Conservation (phyloP, 225 moss, liverwort and hornwort species). For the Climacium dendroides region DNA sequence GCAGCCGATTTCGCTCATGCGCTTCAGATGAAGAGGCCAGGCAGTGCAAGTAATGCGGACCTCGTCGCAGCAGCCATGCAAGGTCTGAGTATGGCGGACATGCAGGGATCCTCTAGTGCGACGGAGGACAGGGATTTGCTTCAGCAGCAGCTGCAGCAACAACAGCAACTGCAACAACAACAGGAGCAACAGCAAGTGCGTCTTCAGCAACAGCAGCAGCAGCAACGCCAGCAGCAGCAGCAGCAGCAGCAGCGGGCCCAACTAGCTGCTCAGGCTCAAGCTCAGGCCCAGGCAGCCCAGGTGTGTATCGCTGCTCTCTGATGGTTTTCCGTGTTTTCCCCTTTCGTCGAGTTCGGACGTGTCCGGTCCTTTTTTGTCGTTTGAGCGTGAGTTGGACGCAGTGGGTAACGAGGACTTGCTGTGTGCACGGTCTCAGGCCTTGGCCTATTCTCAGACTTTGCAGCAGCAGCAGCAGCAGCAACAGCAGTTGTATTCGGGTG, state of each 20-base stretch:
- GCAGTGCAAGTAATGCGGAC: constrained; percentile 58
- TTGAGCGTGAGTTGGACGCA: not conserved
- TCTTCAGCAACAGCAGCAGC: constrained; percentile 34
- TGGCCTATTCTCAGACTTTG: constrained; percentile 69
- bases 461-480: constrained; percentile 54
- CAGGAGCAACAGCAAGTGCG: constrained; percentile 28
- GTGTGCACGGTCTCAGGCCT: constrained; percentile 12
- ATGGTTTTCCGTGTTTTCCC: too few species aligned
- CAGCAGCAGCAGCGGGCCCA: constrained; percentile 38
- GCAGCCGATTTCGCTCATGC: constrained; percentile 27
- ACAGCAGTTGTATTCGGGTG: constrained; percentile 65
- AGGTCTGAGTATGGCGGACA: constrained; percentile 54
- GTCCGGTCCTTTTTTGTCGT: too few species aligned
- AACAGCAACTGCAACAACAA: constrained; percentile 47
- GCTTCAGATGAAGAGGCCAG: constrained; percentile 45
- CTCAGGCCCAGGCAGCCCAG: constrained; percentile 35
- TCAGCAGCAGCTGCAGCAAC: constrained; percentile 51
- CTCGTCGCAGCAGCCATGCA: constrained; percentile 70
- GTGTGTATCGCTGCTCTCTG: not conserved
- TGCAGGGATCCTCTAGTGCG: constrained; percentile 31
- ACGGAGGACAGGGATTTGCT: constrained; percentile 31
- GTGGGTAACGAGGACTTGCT: not conserved
- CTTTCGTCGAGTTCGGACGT: too few species aligned
- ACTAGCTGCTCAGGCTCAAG: constrained; percentile 24
- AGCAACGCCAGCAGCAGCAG: constrained; percentile 1